Evolutionary conservation across 2,329 filamentous ascomycete species (phyloP), one percentile per base, ranked within the genome.

Genomic region (Lachnellula occidentalis): DNA sequence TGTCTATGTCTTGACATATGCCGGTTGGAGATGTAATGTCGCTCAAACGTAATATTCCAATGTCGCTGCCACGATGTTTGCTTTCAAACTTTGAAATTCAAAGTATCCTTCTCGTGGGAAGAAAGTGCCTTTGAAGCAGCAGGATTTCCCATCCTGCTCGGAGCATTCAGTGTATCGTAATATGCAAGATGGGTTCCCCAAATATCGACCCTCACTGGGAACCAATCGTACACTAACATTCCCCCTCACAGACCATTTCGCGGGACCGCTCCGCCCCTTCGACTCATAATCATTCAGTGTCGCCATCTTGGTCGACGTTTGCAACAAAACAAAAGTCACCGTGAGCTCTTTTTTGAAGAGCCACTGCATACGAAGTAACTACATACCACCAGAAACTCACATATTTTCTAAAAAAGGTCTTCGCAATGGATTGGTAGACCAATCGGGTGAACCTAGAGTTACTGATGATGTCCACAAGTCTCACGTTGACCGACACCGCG

Each of bases 141-240:
- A 2, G 41, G 22, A 15, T 17, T 39, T 34, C 50, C 54, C 56
- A 64, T 59, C 31, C 55, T 56, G 22, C 54, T 54, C 60, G 63
- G 60, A 6, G 60, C 57, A 19, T 45, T 56, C 39, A 63, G 34
- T 34, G 59, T 58, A 51, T 64, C 61, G 36, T 58, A 63, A 39
- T 55, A 61, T 24, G 62, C 59, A 9, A 64, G 42, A 47, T 64
- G 62, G n/a, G 61, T 59, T 34, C 61, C 8, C 62, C 61, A 36
- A 63, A 61, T 15, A 58, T 52, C 8, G 57, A 57, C 7, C 59
- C 57, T 11, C 50, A 61, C 45, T 27, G 61, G 61, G 21, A 61
- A 58, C 55, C 55, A 63, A 41, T 61, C 61, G n/a, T 55, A 21
- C 39, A 14, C 50, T 43, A 27, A 27, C 48, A 50, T 37, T 22